These are phyloP conservation scores for Trichophyton verrucosum DNA, from an alignment of 2,329 filamentous ascomycete genomes.

Conservation along the genomic window DNA sequence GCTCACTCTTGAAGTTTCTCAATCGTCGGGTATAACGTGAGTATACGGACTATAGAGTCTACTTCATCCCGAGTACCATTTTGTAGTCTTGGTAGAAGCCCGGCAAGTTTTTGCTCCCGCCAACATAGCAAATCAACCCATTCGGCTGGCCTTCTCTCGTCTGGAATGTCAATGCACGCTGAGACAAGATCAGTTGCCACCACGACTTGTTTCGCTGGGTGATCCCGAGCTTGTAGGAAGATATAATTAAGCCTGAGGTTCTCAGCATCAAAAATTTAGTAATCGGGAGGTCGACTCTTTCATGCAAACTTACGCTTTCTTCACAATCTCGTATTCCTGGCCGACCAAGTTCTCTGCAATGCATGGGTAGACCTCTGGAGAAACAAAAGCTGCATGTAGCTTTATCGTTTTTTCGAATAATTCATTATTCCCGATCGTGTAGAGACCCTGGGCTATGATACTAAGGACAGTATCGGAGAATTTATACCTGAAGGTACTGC, in stretches of 20 bases:
- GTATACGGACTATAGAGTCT: not conserved
- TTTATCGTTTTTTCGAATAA: not conserved
- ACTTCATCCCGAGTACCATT: not conserved
- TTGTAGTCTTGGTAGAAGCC: not conserved
- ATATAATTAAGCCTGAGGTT: not conserved
- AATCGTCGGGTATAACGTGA: not conserved
- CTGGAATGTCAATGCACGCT: not conserved
- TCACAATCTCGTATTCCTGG: not conserved
- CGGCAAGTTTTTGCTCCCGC: not conserved
- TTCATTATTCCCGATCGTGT: not conserved
- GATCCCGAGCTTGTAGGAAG: not conserved
- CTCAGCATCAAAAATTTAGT: not conserved
- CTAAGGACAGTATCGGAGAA: slow-evolving; percentile 1
- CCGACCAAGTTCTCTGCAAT: not conserved
- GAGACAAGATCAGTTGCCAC: not conserved
- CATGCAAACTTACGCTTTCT: not conserved
- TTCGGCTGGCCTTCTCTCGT: not conserved
- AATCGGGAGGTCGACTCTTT: too few species aligned
- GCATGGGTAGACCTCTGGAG: not conserved
- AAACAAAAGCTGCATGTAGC: not conserved
- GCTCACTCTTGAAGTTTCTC: not conserved
- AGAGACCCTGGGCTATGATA: not conserved
- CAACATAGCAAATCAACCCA: not conserved
- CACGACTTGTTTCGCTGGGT: not conserved
- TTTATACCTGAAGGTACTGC: not conserved